A percentile compares a stretch with the other conserved stretches of the same genome.
Evolutionary conservation across 768 basidiomycete genomes (phyloP).

Genomic region (Strobilomyces echinocephalus): DNA sequence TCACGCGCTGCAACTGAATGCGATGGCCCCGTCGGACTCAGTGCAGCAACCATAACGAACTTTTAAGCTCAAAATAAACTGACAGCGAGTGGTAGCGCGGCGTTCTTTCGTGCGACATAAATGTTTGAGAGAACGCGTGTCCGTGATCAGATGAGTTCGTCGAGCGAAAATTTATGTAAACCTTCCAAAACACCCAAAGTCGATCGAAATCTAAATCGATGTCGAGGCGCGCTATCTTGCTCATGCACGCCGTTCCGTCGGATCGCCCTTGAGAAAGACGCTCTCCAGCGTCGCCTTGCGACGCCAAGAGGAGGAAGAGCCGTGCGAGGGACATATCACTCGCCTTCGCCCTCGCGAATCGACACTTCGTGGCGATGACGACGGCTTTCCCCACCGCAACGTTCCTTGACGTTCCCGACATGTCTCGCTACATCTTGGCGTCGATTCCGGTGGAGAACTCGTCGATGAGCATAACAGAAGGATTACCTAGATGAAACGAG

Average conservation of each 20-base stretch:
- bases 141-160: too few species aligned
- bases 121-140: too few species aligned
- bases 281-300: constrained; percentile 61
- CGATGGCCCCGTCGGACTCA: too few species aligned
- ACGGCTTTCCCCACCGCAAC: constrained; percentile 67
- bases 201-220: background rate
- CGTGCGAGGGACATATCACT: constrained; percentile 46
- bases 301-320: constrained; percentile 54
- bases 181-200: too few species aligned
- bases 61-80: too few species aligned
- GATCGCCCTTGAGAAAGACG: constrained; percentile 68
- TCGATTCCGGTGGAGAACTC: constrained; percentile 83
- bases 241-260: constrained; percentile 56
- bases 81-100: too few species aligned
- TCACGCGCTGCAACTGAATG: too few species aligned
- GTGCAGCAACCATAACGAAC: too few species aligned
- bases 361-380: constrained; percentile 71
- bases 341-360: constrained; percentile 22
- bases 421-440: constrained; percentile 77
- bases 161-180: too few species aligned
- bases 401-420: constrained; percentile 71
- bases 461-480: constrained; percentile 73
- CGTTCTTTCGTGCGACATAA: too few species aligned
- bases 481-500: constrained; percentile 47
- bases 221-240: constrained; percentile 29